These are phyloP conservation scores for Meira miltonrushii DNA, from an alignment of 1,284 basidiomycete species.

Conservation along the genomic window DNA sequence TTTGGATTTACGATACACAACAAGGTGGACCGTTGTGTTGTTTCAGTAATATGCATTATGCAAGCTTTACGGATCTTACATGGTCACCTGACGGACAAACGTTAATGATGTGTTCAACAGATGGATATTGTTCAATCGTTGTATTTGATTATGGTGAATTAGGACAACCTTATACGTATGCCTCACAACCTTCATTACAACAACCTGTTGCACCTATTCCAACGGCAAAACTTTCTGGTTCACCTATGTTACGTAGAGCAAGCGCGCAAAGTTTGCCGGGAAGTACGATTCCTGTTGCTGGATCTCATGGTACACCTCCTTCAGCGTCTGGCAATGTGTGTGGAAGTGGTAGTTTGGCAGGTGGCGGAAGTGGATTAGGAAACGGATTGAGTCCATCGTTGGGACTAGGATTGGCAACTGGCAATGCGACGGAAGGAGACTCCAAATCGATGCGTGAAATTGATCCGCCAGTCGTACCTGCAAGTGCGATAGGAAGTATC, in stretches of 20 bases:
- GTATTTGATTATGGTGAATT: conserved; percentile 76
- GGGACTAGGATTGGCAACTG: too few species aligned
- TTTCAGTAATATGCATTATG: conserved; percentile 91
- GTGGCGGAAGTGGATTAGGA: conserved; percentile 13
- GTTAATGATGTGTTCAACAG: conserved; percentile 82
- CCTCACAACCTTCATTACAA: conserved; percentile 34
- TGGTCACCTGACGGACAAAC: conserved; percentile 94
- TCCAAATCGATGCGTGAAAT: too few species aligned
- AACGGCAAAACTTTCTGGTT: neutral
- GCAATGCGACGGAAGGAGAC: too few species aligned
- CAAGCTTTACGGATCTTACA: conserved; percentile 91
- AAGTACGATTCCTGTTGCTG: conserved; percentile 19
- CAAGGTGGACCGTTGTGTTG: conserved; percentile 87
- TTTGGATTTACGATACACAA: conserved; percentile 94
- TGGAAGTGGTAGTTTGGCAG: conserved; percentile 18
- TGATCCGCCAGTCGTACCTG: neutral
- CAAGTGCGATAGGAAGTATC: conserved; percentile 9
- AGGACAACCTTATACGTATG: conserved; percentile 58
- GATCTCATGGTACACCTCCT: conserved; percentile 1
- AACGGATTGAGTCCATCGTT: neutral
- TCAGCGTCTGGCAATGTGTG: conserved; percentile 20
- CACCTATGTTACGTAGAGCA: conserved; percentile 1
- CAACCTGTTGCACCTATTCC: conserved; percentile 14
- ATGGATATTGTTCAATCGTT: conserved; percentile 94
- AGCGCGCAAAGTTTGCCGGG: conserved; percentile 19